phyloP scores from a whole-genome alignment of 1,139 yeast species.

The Blastobotrys serpentis region DNA sequence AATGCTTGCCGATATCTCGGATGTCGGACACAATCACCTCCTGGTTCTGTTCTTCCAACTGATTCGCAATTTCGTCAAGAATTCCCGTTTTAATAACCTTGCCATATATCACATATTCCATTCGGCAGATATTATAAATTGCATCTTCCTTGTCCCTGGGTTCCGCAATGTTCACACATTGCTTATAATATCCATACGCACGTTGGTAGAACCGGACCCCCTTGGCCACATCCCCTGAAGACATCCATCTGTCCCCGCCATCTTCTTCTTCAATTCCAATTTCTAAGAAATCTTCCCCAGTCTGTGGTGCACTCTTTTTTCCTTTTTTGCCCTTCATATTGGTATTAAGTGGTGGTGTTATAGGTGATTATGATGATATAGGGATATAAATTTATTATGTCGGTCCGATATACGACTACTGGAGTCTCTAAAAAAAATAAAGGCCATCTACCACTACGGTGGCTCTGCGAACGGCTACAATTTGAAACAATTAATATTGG shows the following conservation, averaged over 20 bases:
- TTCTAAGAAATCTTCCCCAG: conserved; percentile 31
- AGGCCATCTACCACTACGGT: too few species aligned
- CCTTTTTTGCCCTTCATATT: conserved; percentile 13
- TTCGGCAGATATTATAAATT: conserved; percentile 32
- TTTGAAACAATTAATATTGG: too few species aligned
- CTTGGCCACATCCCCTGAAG: conserved; percentile 34
- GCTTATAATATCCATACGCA: conserved; percentile 26
- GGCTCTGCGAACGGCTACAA: too few species aligned
- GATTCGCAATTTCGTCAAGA: conserved; percentile 19
- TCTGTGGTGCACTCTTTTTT: conserved; percentile 18
- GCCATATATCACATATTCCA: conserved; percentile 31
- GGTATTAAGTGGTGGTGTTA: neutral
- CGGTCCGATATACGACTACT: too few species aligned
- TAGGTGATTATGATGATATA: too few species aligned
- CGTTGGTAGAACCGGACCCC: conserved; percentile 34
- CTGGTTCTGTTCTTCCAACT: conserved; percentile 15
- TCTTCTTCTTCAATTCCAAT: conserved; percentile 33
- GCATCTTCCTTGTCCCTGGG: conserved; percentile 26
- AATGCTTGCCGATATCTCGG: conserved; percentile 20
- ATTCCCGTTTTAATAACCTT: conserved; percentile 28
- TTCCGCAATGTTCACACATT: conserved; percentile 21
- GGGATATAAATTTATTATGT: too few species aligned
- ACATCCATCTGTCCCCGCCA: conserved; percentile 36
- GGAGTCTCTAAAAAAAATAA: too few species aligned
- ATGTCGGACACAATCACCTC: conserved; percentile 21